Evolutionary conservation across 768 basidiomycete species (phyloP), one percentile per base, ranked within the genome.

Genomic region (Polyporus arcularius): DNA sequence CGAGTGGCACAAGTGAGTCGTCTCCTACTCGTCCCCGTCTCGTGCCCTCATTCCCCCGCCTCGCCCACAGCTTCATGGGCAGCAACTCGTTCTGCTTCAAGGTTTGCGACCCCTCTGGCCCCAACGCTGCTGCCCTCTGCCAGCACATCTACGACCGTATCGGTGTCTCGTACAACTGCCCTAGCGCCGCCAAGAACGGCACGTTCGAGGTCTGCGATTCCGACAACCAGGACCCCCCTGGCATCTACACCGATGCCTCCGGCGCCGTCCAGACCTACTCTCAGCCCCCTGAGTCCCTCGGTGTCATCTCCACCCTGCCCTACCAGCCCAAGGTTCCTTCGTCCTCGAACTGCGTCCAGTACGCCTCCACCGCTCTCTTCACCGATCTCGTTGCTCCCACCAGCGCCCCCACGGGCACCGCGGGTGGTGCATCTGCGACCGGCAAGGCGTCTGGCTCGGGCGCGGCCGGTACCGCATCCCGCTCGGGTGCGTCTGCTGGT

Each of bases 71-170:
- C 71, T 93, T 92, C 79, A 85, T 90, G 69, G 91, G 91, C 51
- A 80, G 79, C 28, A 71, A 76, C 63, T 55, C 60, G 26, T 88
- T 90, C 79, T 93, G 90, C 73, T 68, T 89, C 64, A 93, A 92
- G 73, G 76, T 81, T 0, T 94, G 91, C 75, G 84, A 90, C 67
- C 85, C 86, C 2, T 38, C 71, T 1, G 75, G 77, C 11, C 67
- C 80, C n/a, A 78, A 84, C 66, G 78, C 81, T 0, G 75, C 76
- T 4, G 68, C 75, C n/a, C 81, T 71, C 66, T 92, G 91, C 76
- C 76, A 89, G 71, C 86, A 94, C 79, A 81, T 85, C 61, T 87
- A 78, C 60, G 90, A 92, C 69, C 87, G 86, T 58, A 86, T 91
- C 53, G 92, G 92, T 10, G 87, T 88, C 65, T 68, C 62, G 2